Evolutionary conservation across 345 rosid genomes (phyloP).

Genomic region (Angophora floribunda): DNA sequence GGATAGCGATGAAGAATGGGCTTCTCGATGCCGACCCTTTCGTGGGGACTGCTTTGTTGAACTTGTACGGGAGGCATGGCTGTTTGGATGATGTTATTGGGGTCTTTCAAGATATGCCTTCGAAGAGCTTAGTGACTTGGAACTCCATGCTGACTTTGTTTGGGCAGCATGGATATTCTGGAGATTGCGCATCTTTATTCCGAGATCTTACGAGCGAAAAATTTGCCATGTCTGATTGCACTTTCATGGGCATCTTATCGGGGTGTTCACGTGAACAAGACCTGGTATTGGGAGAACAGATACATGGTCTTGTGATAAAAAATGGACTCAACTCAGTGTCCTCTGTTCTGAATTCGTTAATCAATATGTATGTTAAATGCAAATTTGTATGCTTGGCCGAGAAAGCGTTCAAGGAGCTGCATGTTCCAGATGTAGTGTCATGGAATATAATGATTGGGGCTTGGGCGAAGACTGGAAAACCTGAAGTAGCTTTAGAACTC

Average conservation of each 20-base stretch:
- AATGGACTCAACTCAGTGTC: conserved; percentile 23
- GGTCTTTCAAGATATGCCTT: conserved; percentile 56
- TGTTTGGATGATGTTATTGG: conserved; percentile 30
- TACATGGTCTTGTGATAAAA: conserved; percentile 58
- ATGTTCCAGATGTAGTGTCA: conserved; percentile 41
- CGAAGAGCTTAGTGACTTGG: conserved; percentile 66
- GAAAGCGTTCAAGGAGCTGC: conserved; percentile 33
- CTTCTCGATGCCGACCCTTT: conserved; percentile 42
- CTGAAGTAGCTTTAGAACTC: conserved; percentile 32
- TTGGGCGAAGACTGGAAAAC: conserved; percentile 30
- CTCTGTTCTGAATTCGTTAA: conserved; percentile 45
- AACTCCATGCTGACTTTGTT: conserved; percentile 53
- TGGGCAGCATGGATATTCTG: conserved; percentile 35
- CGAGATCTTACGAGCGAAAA: conserved; percentile 31
- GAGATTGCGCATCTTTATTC: conserved; percentile 36
- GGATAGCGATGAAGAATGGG: conserved; percentile 52
- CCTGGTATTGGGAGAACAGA: conserved; percentile 37
- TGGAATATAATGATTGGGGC: conserved; percentile 70
- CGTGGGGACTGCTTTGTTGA: conserved; percentile 63
- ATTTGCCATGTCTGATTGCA: conserved; percentile 33
- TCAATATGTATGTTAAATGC: conserved; percentile 59
- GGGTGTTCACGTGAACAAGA: conserved; percentile 31
- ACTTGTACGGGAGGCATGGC: conserved; percentile 60
- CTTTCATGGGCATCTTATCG: conserved; percentile 55
- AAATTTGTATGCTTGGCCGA: conserved; percentile 18